Percentiles rank a stretch among this genome's conserved stretches.
Evolutionary conservation across 2,329 filamentous ascomycete species (phyloP).

Genomic region (Pseudocercospora eumusae): DNA sequence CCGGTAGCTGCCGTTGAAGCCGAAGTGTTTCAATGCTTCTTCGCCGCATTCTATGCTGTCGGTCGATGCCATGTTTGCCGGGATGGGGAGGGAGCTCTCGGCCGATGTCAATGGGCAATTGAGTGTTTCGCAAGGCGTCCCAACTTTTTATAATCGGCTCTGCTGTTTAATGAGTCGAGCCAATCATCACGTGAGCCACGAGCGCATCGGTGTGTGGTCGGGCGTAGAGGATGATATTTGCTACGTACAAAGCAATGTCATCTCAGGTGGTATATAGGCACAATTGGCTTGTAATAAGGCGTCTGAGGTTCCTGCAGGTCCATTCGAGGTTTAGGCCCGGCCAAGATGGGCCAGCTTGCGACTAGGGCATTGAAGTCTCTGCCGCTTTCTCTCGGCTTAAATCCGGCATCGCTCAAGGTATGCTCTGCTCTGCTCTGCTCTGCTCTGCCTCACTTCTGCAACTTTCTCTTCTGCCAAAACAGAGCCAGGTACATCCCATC

Average conservation of each 20-base stretch:
- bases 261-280: background rate
- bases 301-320: background rate
- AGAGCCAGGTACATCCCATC: background rate
- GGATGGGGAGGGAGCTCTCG: background rate
- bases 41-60: conserved; percentile 37
- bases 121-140: background rate
- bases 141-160: background rate
- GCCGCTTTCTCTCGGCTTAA: background rate
- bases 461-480: background rate
- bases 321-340: conserved; percentile 2
- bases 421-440: background rate
- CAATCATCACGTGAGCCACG: background rate
- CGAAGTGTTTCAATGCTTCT: conserved; percentile 63
- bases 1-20: conserved; percentile 66
- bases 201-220: background rate
- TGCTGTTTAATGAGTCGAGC: background rate
- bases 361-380: background rate
- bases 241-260: background rate
- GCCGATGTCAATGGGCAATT: background rate
- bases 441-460: background rate
- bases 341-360: background rate
- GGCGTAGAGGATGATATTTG: background rate
- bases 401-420: background rate
- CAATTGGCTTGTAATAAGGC: conserved; percentile 3
- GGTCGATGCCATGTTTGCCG: conserved; percentile 15